Base-by-base conservation (phyloP, 371 early-diverging fungal genomes). In the Mucor ambiguus region DNA sequence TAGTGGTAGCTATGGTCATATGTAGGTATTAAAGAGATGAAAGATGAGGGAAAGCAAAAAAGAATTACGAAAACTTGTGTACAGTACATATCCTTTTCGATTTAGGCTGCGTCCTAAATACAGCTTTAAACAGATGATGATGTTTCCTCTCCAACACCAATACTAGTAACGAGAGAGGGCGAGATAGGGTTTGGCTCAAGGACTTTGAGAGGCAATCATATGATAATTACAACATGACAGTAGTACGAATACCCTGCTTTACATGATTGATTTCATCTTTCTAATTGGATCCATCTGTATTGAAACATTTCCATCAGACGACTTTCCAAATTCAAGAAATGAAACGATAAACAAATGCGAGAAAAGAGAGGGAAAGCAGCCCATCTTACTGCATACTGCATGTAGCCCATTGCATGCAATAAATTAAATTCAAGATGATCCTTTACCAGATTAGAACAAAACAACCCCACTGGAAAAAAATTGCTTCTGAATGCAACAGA, bases 1-100 rank as follows among this genome's bases (percentile, higher is more conserved):
- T 58, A 32, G 80, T 63, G 16, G 55, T 66, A 46, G 56, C 5
- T 43, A 58, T 60, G 41, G 12, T 28, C 16, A 28, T 28, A 52
- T 14, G 11, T 41, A 41, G 28, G 26, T 26, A 49, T 62, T 29
- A 35, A 58, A 32, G 58, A 65, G 29, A 52, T 24, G n/a, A 59
- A 59, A 65, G 18, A 65, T 52, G 38, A 56, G 52, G 18, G 28
- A 56, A 16, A 59, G 20, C 29, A 46, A 57, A 57, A 57, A 57
- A 33, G 16, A 28, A 60, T 22, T n/a, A 46, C 20, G 8, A 59
- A 59, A 59, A 29, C 24, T 37, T 26, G 11, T 43, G 43, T 41
- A 28, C 16, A n/a, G n/a, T n/a, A 30, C 33, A 37, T 38, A 26
- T 20, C 16, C 14, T 18, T 59, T 46, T 52, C 16, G 24, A 28